Evolutionary conservation across 116 monocot genomes (phyloP), one percentile per base, ranked within the genome.

Genomic region (Dioscorea cayenensis): DNA sequence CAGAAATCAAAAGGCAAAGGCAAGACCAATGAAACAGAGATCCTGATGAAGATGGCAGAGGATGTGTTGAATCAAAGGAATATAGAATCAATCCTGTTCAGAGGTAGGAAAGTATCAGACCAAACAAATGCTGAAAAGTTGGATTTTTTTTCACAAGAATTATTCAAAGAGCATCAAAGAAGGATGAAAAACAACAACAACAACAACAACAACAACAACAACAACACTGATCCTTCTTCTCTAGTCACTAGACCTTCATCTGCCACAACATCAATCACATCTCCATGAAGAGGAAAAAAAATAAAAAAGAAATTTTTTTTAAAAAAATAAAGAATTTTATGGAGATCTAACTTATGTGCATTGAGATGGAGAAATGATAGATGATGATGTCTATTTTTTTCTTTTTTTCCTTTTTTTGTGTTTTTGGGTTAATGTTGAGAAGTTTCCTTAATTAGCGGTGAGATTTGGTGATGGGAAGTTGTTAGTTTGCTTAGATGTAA

Each of bases 111-210:
- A 71, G 36, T 85, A 12, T 77, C 78, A 1, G 80, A 82, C 25
- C 71, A 78, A 28, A 83, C 77, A 29, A 85, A 86, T 36, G 77
- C 43, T 1, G 90, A 86, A 60, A 90, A 79, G 35, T 65, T 86
- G 14, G 79, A 86, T 23, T 50, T 19, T 65, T 70, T 79, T 22
- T 55, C 72, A 0, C 55, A 29, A 4, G 81, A 82, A 67, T 69
- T 90, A 2, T 55, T 86, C 8, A 81, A 84, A 48, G 90, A 90
- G 68, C 75, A 84, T 7, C 74, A 75, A 5, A 72, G 84, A 37
- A 65, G 90, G 69, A 86, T 27, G 27, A 69, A 1, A 0, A 69
- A n/a, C 16, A 14, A 55, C 14, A 55, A 5, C 55, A 43, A 2
- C 43, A 6, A 8, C 7, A 2, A n/a, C n/a, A n/a, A n/a, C 16